Conservation (phyloP, 208 protist genomes). For the Leishmania aethiopica region DNA sequence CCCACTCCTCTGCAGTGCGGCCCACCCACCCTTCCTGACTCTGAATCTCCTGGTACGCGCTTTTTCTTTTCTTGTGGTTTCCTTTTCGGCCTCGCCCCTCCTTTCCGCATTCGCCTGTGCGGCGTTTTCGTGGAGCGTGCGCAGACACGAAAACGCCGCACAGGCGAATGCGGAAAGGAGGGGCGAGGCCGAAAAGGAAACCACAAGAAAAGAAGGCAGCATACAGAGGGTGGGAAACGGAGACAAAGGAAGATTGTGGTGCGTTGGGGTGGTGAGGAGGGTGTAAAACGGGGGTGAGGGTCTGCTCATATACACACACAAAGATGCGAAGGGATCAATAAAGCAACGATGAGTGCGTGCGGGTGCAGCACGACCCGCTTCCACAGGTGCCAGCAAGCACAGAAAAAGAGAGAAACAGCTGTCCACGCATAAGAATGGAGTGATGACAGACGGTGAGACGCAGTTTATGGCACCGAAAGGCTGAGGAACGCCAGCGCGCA, state of each 20-base stretch:
- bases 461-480: neutral
- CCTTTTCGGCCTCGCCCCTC: neutral
- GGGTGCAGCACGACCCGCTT: neutral
- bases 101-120: neutral
- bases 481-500: neutral
- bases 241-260: too few relatives aligned
- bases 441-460: neutral
- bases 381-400: neutral
- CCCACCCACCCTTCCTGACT: neutral
- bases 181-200: neutral
- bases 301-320: neutral
- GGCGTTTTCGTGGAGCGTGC: too few relatives aligned
- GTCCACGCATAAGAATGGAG: too few relatives aligned
- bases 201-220: neutral
- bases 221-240: neutral
- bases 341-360: constrained; percentile 6
- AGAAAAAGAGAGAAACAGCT: neutral
- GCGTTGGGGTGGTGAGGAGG: neutral
- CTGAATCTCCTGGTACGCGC: neutral
- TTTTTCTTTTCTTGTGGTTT: neutral
- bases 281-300: neutral
- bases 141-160: neutral
- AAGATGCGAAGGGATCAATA: neutral
- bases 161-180: neutral
- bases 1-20: neutral